Conservation (phyloP, 768 basidiomycete genomes). For the Mycena floridula region DNA sequence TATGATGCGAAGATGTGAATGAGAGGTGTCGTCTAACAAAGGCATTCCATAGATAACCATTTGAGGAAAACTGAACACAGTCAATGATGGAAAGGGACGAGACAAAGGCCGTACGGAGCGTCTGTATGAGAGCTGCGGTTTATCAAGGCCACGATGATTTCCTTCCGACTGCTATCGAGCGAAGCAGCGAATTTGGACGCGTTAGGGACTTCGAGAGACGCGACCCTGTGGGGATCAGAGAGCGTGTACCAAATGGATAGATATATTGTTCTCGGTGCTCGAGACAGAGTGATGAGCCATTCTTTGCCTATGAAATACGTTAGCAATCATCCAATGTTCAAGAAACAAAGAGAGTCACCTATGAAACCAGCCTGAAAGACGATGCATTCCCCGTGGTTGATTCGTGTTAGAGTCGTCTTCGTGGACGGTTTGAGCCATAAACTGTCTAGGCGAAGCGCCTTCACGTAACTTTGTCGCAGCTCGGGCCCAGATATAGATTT, state of each 20-base stretch:
- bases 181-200: slow-evolving; percentile 7
- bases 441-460: slow-evolving; percentile 40
- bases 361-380: slow-evolving; percentile 37
- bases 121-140: too few species aligned
- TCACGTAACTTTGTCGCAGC: slow-evolving; percentile 34
- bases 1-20: neutral
- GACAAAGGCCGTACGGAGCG: too few species aligned
- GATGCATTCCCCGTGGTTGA: slow-evolving; percentile 31
- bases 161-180: slow-evolving; percentile 9
- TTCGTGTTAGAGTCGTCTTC: slow-evolving; percentile 28
- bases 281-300: slow-evolving; percentile 41
- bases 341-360: slow-evolving; percentile 20
- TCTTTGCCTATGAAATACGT: too few species aligned
- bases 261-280: slow-evolving; percentile 12
- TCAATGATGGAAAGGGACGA: neutral
- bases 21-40: neutral
- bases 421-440: slow-evolving; percentile 39
- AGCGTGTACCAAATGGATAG: slow-evolving; percentile 15
- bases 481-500: slow-evolving; percentile 29
- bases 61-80: neutral
- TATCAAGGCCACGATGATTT: slow-evolving; percentile 16
- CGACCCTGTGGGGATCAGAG: slow-evolving; percentile 5
- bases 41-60: neutral
- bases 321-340: too few species aligned
- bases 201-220: slow-evolving; percentile 6